A percentile compares a stretch with the other conserved stretches of the same genome.
phyloP scores from a whole-genome alignment of 2,329 filamentous ascomycete species.

The Diaporthe caulivora region DNA sequence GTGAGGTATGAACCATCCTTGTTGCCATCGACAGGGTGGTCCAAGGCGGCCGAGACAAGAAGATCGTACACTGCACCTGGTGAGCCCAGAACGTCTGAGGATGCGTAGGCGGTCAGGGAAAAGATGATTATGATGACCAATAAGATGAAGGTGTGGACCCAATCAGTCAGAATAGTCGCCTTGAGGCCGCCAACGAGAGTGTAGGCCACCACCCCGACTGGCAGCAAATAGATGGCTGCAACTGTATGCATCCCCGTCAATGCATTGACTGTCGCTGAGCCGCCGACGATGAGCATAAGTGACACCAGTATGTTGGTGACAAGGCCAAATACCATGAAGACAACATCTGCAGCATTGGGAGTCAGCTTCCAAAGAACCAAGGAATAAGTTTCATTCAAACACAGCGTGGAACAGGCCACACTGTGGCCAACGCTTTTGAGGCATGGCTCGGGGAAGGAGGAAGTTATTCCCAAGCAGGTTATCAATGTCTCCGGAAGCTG shows the following conservation, averaged over 20 bases:
- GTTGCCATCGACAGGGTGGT: constrained; percentile 84
- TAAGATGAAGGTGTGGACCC: constrained; percentile 87
- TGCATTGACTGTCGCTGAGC: constrained; percentile 77
- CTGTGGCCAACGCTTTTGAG: no score
- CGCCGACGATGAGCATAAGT: constrained; percentile 89
- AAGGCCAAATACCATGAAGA: constrained; percentile 85
- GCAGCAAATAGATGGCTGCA: constrained; percentile 86
- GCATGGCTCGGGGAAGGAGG: no score
- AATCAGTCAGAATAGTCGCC: constrained; percentile 88
- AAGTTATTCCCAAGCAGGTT: no score
- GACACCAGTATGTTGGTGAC: constrained; percentile 90
- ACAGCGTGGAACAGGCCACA: no score
- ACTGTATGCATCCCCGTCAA: constrained; percentile 81
- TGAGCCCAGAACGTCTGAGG: constrained; percentile 78
- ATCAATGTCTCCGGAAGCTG: no score
- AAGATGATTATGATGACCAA: constrained; percentile 90
- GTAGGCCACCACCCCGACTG: constrained; percentile 84
- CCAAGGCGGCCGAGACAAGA: constrained; percentile 74
- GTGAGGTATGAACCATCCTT: constrained; percentile 86
- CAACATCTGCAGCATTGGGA: no score
- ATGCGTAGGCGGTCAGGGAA: constrained; percentile 84
- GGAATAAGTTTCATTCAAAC: no score
- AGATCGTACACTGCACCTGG: constrained; percentile 84
- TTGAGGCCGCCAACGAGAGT: constrained; percentile 85
- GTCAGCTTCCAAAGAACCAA: no score